A percentile compares a stretch with the other conserved stretches of the same genome.
These are phyloP conservation scores for Coelastrella sp. DNA, from an alignment of 139 green algal species.

Conservation along the genomic window DNA sequence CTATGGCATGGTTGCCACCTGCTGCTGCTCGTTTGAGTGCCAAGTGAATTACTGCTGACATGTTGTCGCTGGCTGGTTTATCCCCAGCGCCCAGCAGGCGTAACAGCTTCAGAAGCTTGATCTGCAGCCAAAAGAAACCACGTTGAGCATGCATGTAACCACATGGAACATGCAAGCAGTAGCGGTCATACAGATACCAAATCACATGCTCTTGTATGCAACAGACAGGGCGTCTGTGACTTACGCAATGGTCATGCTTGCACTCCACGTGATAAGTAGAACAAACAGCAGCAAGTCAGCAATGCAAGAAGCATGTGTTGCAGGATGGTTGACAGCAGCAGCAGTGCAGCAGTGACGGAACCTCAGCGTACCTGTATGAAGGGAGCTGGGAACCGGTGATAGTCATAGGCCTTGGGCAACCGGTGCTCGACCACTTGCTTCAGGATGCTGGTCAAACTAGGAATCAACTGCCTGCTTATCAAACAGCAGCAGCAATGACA, in stretches of 20 bases:
- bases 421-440: constrained; percentile 94
- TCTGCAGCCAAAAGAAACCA: constrained; percentile 61
- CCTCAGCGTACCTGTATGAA: constrained; percentile 92
- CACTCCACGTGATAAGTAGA: no score
- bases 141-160: background rate
- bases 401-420: constrained; percentile 94
- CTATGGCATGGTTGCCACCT: constrained; percentile 74
- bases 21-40: constrained; percentile 52
- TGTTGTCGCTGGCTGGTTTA: constrained; percentile 83
- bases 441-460: constrained; percentile 94
- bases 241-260: no score
- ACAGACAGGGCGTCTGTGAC: no score
- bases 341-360: background rate
- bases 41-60: constrained; percentile 85
- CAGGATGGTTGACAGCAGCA: no score
- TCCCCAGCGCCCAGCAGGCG: constrained; percentile 85
- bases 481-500: constrained; percentile 44
- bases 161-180: no score
- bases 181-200: no score
- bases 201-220: no score
- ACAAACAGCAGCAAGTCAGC: no score
- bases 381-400: constrained; percentile 94
- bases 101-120: constrained; percentile 95
- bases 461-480: constrained; percentile 83
- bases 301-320: no score